phyloP scores from a whole-genome alignment of 805 yeast species.

The Lipomyces starkeyi region DNA sequence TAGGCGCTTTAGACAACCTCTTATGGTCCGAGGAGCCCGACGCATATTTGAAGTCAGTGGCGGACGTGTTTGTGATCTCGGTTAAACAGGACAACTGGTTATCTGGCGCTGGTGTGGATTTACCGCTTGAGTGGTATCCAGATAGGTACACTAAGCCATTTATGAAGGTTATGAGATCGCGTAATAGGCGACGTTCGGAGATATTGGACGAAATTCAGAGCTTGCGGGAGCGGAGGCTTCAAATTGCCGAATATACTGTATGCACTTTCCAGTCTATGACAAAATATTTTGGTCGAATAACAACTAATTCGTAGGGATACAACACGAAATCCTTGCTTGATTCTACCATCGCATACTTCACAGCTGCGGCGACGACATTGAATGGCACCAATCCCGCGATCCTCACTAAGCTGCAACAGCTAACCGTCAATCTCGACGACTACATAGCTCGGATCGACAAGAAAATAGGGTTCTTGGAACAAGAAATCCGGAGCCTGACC shows the following conservation, averaged over 20 bases:
- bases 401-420: background rate
- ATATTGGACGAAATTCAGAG: slow-evolving; percentile 2
- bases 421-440: slow-evolving; percentile 14
- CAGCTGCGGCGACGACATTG: no score
- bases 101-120: slow-evolving; percentile 37
- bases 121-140: slow-evolving; percentile 41
- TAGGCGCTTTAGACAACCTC: slow-evolving; percentile 34
- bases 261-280: background rate
- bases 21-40: slow-evolving; percentile 36
- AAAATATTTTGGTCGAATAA: background rate
- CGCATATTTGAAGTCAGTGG: slow-evolving; percentile 27
- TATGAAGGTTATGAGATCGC: slow-evolving; percentile 17
- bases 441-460: slow-evolving; percentile 17
- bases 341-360: slow-evolving; percentile 17
- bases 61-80: slow-evolving; percentile 31
- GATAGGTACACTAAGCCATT: slow-evolving; percentile 39
- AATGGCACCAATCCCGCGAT: slow-evolving; percentile 2
- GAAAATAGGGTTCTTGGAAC: slow-evolving; percentile 14
- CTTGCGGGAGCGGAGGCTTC: background rate
- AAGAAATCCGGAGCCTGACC: slow-evolving; percentile 16
- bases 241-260: slow-evolving; percentile 10
- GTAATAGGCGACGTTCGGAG: background rate
- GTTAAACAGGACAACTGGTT: slow-evolving; percentile 28
- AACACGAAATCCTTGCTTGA: slow-evolving; percentile 17
- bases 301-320: slow-evolving; percentile 12